phyloP scores from a whole-genome alignment of 345 rosid genomes.

The Acer negundo region DNA sequence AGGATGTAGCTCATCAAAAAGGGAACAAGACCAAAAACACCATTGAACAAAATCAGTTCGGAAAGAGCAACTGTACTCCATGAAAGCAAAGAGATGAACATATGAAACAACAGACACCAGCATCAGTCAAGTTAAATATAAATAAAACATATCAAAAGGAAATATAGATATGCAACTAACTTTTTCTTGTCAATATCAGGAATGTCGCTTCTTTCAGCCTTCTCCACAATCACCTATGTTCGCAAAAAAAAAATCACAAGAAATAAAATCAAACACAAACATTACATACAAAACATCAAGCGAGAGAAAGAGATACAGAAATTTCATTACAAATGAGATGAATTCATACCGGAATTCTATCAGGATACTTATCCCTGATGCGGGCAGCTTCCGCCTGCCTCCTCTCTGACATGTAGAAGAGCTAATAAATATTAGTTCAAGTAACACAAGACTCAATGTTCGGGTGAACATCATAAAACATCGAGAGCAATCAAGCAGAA shows the following conservation, averaged over 20 bases:
- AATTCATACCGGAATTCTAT: constrained; percentile 63
- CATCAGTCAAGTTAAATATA: background rate
- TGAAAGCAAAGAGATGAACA: too few relatives aligned
- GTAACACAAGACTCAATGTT: constrained; percentile 11
- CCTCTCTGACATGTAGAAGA: constrained; percentile 46
- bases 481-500: constrained; percentile 3
- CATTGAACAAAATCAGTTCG: background rate
- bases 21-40: background rate
- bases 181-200: constrained; percentile 56
- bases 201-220: constrained; percentile 51
- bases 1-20: background rate
- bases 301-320: background rate
- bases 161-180: constrained; percentile 26
- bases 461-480: background rate
- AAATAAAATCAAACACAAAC: background rate
- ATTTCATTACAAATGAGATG: background rate
- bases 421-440: background rate
- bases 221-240: constrained; percentile 49
- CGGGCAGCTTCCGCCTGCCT: constrained; percentile 71
- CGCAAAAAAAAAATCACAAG: background rate
- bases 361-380: constrained; percentile 75
- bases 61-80: too few relatives aligned
- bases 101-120: background rate
- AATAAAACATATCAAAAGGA: background rate
- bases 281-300: background rate